These are phyloP conservation scores for Clathrospora elynae DNA, from an alignment of 2,329 filamentous ascomycete genomes.

Conservation along the genomic window DNA sequence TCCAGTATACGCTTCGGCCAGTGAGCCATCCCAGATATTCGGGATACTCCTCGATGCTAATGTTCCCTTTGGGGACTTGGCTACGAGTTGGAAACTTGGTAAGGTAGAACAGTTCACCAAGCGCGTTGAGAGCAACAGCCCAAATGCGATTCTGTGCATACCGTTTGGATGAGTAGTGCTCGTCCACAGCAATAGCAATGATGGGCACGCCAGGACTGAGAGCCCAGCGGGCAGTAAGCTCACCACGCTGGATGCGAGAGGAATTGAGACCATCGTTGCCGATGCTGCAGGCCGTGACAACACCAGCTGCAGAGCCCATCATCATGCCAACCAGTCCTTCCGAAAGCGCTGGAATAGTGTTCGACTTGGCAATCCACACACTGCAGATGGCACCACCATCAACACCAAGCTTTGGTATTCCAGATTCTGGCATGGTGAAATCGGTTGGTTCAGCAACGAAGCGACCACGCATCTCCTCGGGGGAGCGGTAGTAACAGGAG, in stretches of 20 bases:
- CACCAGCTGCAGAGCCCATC: slow-evolving; percentile 79
- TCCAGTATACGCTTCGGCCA: slow-evolving; percentile 80
- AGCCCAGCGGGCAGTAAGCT: slow-evolving; percentile 85
- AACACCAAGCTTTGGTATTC: slow-evolving; percentile 76
- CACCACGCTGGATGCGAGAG: slow-evolving; percentile 69
- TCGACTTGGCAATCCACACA: slow-evolving; percentile 89
- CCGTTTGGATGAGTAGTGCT: slow-evolving; percentile 74
- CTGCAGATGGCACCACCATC: slow-evolving; percentile 73
- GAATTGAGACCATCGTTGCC: slow-evolving; percentile 65
- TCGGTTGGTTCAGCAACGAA: slow-evolving; percentile 69
- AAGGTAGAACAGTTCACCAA: slow-evolving; percentile 89
- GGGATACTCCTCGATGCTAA: slow-evolving; percentile 56
- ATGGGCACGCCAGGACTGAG: slow-evolving; percentile 93
- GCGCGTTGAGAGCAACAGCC: slow-evolving; percentile 90
- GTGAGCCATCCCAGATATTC: slow-evolving; percentile 77
- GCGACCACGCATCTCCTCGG: slow-evolving; percentile 74
- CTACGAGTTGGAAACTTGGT: slow-evolving; percentile 68
- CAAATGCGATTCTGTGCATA: slow-evolving; percentile 74
- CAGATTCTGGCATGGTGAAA: slow-evolving; percentile 66
- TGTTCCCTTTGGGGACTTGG: slow-evolving; percentile 54
- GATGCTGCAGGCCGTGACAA: slow-evolving; percentile 81
- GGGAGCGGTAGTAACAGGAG: slow-evolving; percentile 75
- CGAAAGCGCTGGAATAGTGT: slow-evolving; percentile 71
- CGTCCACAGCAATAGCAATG: slow-evolving; percentile 80
- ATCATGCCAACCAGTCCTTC: slow-evolving; percentile 81